Conservation (phyloP, 805 yeast species). For the Nakazawaea laoshanensis region DNA sequence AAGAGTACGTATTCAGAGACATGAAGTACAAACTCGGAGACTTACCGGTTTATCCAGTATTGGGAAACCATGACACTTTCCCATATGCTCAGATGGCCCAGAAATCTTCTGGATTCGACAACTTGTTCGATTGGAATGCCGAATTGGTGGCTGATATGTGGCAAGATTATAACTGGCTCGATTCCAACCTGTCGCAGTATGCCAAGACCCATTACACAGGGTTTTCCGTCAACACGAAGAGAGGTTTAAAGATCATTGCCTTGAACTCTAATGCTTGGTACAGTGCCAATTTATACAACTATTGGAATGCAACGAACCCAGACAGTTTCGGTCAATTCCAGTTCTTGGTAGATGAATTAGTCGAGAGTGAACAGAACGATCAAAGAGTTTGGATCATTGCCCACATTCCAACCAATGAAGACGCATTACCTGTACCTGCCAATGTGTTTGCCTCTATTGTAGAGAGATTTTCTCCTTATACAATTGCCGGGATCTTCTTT, state of each 20-base stretch:
- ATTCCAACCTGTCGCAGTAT: constrained; percentile 21
- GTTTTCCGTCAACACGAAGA: constrained; percentile 43
- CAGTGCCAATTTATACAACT: constrained; percentile 50
- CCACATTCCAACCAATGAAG: constrained; percentile 55
- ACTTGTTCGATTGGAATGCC: constrained; percentile 34
- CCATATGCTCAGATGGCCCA: constrained; percentile 69
- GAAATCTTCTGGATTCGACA: constrained; percentile 30
- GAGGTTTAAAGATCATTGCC: constrained; percentile 53
- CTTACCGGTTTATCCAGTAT: constrained; percentile 50
- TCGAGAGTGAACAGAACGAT: constrained; percentile 44
- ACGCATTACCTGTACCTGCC: constrained; percentile 55
- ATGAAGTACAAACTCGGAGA: constrained; percentile 39
- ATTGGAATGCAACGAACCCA: constrained; percentile 40
- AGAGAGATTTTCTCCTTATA: constrained; percentile 59
- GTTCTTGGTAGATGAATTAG: constrained; percentile 52
- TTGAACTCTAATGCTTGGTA: constrained; percentile 65
- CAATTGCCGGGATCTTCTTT: constrained; percentile 60
- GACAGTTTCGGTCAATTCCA: constrained; percentile 58
- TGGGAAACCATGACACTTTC: constrained; percentile 69
- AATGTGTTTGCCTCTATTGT: constrained; percentile 46
- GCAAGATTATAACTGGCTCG: constrained; percentile 38
- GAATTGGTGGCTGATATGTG: constrained; percentile 41
- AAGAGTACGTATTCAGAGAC: constrained; percentile 38
- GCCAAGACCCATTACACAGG: constrained; percentile 51
- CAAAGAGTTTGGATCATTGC: constrained; percentile 67